These are phyloP conservation scores for Trametes polyzona DNA, from an alignment of 1,284 basidiomycete species.

Conservation along the genomic window DNA sequence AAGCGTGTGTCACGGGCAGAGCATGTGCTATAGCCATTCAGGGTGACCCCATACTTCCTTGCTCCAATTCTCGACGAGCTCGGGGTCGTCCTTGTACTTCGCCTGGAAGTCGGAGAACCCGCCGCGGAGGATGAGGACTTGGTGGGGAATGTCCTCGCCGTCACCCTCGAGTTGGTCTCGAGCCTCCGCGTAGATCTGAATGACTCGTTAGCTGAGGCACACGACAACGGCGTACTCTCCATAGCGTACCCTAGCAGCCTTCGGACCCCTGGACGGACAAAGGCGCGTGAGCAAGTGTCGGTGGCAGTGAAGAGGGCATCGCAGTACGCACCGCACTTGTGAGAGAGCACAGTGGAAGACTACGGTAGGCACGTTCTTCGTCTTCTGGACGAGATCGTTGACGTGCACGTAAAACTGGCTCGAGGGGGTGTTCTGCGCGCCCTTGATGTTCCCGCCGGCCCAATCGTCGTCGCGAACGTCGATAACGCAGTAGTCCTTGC, in stretches of 20 bases:
- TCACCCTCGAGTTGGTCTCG: constrained; percentile 43
- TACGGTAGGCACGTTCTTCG: constrained; percentile 62
- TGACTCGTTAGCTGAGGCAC: neutral
- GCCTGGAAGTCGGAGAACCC: constrained; percentile 74
- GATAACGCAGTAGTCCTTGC: constrained; percentile 72
- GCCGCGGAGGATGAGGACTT: constrained; percentile 66
- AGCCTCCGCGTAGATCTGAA: constrained; percentile 69
- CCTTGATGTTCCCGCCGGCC: constrained; percentile 74
- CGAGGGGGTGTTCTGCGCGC: constrained; percentile 65
- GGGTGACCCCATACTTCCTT: constrained; percentile 55
- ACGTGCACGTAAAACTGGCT: constrained; percentile 57
- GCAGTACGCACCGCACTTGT: constrained; percentile 63
- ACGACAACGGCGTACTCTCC: neutral
- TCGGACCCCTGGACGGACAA: constrained; percentile 59
- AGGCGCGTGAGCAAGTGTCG: neutral
- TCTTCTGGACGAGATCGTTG: constrained; percentile 59
- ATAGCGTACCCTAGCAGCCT: constrained; percentile 65
- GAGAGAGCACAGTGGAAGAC: constrained; percentile 80
- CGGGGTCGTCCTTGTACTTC: constrained; percentile 70
- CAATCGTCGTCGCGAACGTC: constrained; percentile 82
- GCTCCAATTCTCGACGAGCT: constrained; percentile 77
- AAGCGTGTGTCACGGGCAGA: no score
- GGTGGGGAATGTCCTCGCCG: constrained; percentile 48
- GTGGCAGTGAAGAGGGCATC: no score
- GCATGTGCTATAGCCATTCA: constrained; percentile 19